phyloP scores from a whole-genome alignment of 164 flowering plant genomes.

The Piper betle region DNA sequence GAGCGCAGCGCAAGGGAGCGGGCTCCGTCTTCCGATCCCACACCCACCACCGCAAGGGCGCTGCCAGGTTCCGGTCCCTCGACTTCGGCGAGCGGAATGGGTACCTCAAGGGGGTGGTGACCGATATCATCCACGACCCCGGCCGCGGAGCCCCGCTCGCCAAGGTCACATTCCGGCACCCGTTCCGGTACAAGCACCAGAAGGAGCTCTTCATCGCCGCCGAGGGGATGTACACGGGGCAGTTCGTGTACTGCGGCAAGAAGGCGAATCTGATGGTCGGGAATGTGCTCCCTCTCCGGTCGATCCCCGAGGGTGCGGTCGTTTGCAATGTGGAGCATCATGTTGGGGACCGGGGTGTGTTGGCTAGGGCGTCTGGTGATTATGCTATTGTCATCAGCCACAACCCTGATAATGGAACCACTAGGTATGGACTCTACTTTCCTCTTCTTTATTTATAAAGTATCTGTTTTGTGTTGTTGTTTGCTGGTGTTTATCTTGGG shows the following conservation, averaged over 20 bases:
- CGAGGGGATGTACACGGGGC: constrained; percentile 53
- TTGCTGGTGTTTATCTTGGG: background rate
- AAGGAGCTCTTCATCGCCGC: constrained; percentile 56
- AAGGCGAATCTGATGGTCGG: constrained; percentile 47
- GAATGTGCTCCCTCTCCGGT: constrained; percentile 40
- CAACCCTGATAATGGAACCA: constrained; percentile 45
- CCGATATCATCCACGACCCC: constrained; percentile 46
- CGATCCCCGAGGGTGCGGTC: constrained; percentile 54
- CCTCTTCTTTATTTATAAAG: background rate
- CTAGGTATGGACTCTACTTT: constrained; percentile 16
- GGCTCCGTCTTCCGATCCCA: constrained; percentile 15
- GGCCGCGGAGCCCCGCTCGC: constrained; percentile 57
- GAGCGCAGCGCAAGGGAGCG: constrained; percentile 16
- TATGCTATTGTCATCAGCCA: constrained; percentile 42
- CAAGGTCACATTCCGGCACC: constrained; percentile 44
- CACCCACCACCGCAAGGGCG: constrained; percentile 47
- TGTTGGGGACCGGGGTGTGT: constrained; percentile 44
- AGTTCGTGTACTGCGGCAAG: constrained; percentile 52
- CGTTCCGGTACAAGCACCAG: constrained; percentile 48
- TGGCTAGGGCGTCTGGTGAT: constrained; percentile 46
- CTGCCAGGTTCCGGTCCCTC: constrained; percentile 42
- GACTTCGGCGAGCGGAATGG: constrained; percentile 57
- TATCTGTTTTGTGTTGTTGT: background rate
- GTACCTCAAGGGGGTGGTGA: constrained; percentile 40
- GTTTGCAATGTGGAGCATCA: constrained; percentile 57